These are phyloP conservation scores for Selaginella tamariscina DNA, from an alignment of 75 land plant species.

Conservation along the genomic window DNA sequence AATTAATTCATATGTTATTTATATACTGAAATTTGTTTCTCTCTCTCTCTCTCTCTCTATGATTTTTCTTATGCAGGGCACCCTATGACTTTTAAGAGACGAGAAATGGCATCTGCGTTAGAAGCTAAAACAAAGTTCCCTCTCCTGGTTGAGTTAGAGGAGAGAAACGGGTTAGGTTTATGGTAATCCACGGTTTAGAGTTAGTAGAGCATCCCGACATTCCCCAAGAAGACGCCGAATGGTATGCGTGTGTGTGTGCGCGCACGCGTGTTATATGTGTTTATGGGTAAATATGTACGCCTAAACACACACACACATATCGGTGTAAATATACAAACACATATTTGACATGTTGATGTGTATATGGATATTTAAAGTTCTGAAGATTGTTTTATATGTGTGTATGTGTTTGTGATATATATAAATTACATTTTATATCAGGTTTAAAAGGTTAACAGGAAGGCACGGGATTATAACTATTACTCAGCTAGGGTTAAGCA, in stretches of 20 bases:
- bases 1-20: too few species aligned
- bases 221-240: constrained; percentile 73
- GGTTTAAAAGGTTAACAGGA: constrained; percentile 94
- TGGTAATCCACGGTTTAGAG: constrained; percentile 88
- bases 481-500: constrained; percentile 91
- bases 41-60: neutral
- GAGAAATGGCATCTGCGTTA: constrained; percentile 93
- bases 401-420: neutral
- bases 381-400: neutral
- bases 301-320: neutral
- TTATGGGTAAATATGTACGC: neutral
- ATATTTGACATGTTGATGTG: neutral
- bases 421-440: constrained; percentile 14
- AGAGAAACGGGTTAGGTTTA: constrained; percentile 98
- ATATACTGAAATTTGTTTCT: neutral
- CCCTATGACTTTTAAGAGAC: constrained; percentile 50
- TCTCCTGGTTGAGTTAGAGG: constrained; percentile 62
- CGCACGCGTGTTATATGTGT: neutral
- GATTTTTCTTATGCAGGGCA: constrained; percentile 15
- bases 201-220: constrained; percentile 79
- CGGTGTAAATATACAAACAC: neutral
- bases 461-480: constrained; percentile 78
- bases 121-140: constrained; percentile 94
- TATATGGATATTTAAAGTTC: neutral
- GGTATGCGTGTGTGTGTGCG: constrained; percentile 32